Percentiles rank a stretch among this genome's conserved stretches.
These are phyloP conservation scores for Monosporascus ibericus DNA, from an alignment of 2,329 filamentous ascomycete genomes.

Conservation along the genomic window DNA sequence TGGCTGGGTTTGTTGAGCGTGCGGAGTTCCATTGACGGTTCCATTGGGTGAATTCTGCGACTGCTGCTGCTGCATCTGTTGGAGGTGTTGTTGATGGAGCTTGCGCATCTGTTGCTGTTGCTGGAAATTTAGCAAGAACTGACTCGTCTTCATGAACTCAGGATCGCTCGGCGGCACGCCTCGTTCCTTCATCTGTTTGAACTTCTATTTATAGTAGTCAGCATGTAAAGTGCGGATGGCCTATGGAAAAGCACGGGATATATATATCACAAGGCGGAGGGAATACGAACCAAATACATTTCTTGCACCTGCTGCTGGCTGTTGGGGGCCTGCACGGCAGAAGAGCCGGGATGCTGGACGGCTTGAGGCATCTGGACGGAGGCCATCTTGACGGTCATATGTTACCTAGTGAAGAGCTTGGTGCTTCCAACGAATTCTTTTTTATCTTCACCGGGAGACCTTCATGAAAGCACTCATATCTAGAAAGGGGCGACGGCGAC, in stretches of 20 bases:
- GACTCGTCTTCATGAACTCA: conserved; percentile 77
- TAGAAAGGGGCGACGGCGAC: conserved; percentile 11
- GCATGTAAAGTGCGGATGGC: conserved; percentile 5
- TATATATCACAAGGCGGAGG: neutral
- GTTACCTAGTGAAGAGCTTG: conserved; percentile 8
- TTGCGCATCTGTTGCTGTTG: conserved; percentile 55
- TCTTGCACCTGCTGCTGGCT: conserved; percentile 75
- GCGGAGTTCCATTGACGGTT: conserved; percentile 43
- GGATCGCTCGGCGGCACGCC: conserved; percentile 79
- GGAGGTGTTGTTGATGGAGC: conserved; percentile 51
- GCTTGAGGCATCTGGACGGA: conserved; percentile 69
- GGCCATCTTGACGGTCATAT: conserved; percentile 54
- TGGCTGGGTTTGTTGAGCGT: conserved; percentile 33
- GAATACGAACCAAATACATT: conserved; percentile 50
- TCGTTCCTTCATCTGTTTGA: conserved; percentile 78
- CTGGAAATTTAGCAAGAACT: conserved; percentile 68
- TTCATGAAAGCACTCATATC: conserved; percentile 22
- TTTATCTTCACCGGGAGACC: conserved; percentile 3
- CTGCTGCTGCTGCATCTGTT: conserved; percentile 38
- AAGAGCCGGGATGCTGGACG: conserved; percentile 57
- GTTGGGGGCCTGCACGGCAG: conserved; percentile 58
- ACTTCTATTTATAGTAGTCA: conserved; percentile 59
- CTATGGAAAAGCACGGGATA: conserved; percentile 3
- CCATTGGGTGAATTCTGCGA: conserved; percentile 52
- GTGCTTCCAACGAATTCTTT: conserved; percentile 12